These are phyloP conservation scores for Wickerhamomyces sp. DNA, from an alignment of 1,139 yeast genomes.

Conservation along the genomic window DNA sequence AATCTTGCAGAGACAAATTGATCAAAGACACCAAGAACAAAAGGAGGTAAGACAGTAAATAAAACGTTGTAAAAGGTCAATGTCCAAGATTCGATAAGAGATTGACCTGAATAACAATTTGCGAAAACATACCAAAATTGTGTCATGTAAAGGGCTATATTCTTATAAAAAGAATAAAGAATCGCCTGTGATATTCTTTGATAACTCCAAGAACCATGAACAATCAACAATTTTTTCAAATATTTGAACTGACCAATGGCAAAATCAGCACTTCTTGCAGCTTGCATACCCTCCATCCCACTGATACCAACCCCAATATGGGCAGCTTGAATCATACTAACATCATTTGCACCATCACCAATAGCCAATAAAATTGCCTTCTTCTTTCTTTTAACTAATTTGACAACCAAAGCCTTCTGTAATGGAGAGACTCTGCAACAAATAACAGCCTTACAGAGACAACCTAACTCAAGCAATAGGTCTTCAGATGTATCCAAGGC, in stretches of 20 bases:
- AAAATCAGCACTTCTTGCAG: constrained; percentile 96
- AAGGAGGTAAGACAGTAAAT: constrained; percentile 93
- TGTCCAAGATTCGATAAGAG: constrained; percentile 97
- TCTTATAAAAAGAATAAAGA: constrained; percentile 91
- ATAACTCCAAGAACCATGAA: constrained; percentile 98
- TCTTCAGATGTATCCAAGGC: constrained; percentile 87
- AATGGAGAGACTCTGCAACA: constrained; percentile 98
- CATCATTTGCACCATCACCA: constrained; percentile 99
- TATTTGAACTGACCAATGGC: constrained; percentile 95
- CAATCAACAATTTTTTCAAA: constrained; percentile 74
- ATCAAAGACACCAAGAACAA: constrained; percentile 93
- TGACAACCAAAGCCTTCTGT: constrained; percentile 94
- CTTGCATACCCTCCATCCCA: constrained; percentile 99
- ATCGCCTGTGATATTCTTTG: constrained; percentile 91
- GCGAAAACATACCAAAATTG: constrained; percentile 97
- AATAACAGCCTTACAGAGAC: constrained; percentile 87
- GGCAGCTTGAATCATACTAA: constrained; percentile 98
- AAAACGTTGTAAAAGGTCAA: constrained; percentile 94
- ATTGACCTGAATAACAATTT: constrained; percentile 92
- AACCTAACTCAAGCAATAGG: constrained; percentile 71
- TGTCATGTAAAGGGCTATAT: constrained; percentile 91
- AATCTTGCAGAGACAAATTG: constrained; percentile 91
- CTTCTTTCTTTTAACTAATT: constrained; percentile 78
- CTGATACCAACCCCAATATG: constrained; percentile 98
- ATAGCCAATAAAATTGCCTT: constrained; percentile 81